Percentiles rank a stretch among this genome's conserved stretches.
Conservation (phyloP, 176 grass and related monocot genomes). For the Avena sativa region DNA sequence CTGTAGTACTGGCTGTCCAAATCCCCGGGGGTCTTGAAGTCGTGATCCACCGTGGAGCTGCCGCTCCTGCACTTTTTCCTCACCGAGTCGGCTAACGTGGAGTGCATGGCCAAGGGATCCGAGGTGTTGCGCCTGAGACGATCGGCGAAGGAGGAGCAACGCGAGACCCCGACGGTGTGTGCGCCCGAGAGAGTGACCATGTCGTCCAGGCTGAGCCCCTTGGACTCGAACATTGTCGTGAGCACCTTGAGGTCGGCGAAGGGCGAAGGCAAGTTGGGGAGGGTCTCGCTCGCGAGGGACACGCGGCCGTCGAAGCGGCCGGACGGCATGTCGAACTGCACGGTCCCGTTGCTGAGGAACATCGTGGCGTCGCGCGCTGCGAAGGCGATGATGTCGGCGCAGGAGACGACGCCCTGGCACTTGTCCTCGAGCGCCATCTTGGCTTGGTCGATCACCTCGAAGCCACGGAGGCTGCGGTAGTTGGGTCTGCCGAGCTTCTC, state of each 20-base stretch:
- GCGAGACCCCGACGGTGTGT: conserved; percentile 44
- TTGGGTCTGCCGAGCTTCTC: conserved; percentile 47
- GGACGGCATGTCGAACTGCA: conserved; percentile 19
- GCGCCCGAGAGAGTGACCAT: conserved; percentile 57
- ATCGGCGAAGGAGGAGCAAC: conserved; percentile 45
- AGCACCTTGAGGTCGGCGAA: not conserved
- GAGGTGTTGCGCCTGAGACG: conserved; percentile 35
- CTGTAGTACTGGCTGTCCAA: conserved; percentile 51
- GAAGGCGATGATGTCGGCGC: conserved; percentile 54
- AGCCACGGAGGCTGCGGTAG: conserved; percentile 16
- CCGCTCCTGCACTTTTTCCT: not conserved
- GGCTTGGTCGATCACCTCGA: conserved; percentile 26
- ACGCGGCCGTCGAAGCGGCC: not conserved
- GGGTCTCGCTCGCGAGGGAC: not conserved
- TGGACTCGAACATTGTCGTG: not conserved
- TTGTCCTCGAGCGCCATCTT: conserved; percentile 22
- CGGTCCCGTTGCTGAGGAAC: conserved; percentile 8
- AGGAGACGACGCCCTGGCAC: conserved; percentile 42
- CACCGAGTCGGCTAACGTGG: not conserved
- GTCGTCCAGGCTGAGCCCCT: conserved; percentile 33
- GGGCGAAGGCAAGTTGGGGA: not conserved
- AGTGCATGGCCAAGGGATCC: not conserved
- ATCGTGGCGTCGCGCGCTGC: conserved; percentile 42
- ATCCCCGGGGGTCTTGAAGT: not conserved
- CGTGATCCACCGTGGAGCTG: not conserved